Evolutionary conservation across 1,139 yeast genomes (phyloP).

Genomic region (Kodamaea sp.): DNA sequence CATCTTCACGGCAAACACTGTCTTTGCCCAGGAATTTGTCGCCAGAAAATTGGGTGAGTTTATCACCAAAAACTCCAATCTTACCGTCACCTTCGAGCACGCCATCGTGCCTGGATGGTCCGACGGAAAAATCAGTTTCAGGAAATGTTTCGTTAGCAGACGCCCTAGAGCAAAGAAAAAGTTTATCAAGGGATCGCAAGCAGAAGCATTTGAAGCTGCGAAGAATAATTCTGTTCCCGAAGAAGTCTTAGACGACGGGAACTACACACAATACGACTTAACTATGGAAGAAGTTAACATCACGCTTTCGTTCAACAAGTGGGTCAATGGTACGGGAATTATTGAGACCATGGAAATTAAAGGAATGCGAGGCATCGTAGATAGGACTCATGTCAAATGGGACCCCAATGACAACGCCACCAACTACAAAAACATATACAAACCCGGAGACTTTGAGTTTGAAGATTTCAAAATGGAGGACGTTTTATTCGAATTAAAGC

Average conservation of each 20-base stretch:
- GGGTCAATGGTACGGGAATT: conserved; percentile 90
- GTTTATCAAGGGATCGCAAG: conserved; percentile 74
- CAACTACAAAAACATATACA: conserved; percentile 69
- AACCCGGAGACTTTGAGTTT: conserved; percentile 92
- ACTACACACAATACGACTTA: conserved; percentile 91
- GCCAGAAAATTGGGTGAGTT: conserved; percentile 81
- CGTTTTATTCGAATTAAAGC: conserved; percentile 74
- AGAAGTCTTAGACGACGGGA: conserved; percentile 72
- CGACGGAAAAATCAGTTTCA: conserved; percentile 80
- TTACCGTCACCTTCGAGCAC: conserved; percentile 85
- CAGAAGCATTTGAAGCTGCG: conserved; percentile 58
- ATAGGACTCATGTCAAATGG: conserved; percentile 86
- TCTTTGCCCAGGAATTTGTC: conserved; percentile 85
- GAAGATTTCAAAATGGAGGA: conserved; percentile 83
- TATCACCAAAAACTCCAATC: conserved; percentile 81
- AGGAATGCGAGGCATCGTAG: conserved; percentile 90
- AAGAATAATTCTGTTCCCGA: conserved; percentile 22
- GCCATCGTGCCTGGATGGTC: conserved; percentile 97
- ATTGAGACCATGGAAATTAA: conserved; percentile 77
- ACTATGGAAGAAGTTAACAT: conserved; percentile 85
- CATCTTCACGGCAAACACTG: conserved; percentile 79
- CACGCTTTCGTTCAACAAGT: conserved; percentile 76
- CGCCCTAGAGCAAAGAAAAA: conserved; percentile 62
- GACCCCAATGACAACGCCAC: conserved; percentile 80
- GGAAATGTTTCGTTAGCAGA: conserved; percentile 82